Evolutionary conservation across 148 eudicot species (phyloP).

Genomic region (Fagopyrum tataricum): DNA sequence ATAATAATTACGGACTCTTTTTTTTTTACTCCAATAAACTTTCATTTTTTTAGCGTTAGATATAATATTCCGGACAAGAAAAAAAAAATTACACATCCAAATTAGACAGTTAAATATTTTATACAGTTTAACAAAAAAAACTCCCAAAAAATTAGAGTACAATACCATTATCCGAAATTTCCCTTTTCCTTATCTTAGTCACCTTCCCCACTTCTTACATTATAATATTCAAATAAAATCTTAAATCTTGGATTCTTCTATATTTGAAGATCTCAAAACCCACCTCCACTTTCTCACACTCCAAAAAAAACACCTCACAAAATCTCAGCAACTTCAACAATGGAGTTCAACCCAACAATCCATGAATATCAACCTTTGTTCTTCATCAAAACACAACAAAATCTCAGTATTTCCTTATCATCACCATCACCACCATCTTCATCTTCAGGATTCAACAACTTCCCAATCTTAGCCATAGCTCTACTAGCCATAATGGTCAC

Average conservation of each 20-base stretch:
- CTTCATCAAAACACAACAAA: too few species aligned
- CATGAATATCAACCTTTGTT: too few species aligned
- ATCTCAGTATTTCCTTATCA: not conserved
- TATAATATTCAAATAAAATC: not conserved
- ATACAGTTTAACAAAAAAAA: too few species aligned
- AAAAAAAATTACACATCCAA: too few species aligned
- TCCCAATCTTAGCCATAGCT: constrained; percentile 74
- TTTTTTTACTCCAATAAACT: too few species aligned
- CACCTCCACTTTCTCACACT: not conserved
- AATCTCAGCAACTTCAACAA: not conserved
- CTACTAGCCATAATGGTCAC: constrained; percentile 69
- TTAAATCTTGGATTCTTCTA: not conserved
- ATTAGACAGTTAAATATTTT: too few species aligned
- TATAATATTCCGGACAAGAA: too few species aligned
- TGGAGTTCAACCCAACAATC: not conserved
- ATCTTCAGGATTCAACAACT: constrained; percentile 18
- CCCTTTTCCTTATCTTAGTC: not conserved
- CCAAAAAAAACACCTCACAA: not conserved
- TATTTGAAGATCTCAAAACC: constrained; percentile 4
- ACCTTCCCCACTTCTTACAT: not conserved
- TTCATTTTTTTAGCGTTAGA: too few species aligned
- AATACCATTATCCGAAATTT: not conserved
- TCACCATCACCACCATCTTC: constrained; percentile 1
- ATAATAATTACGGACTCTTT: too few species aligned
- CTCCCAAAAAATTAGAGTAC: too few species aligned